These are phyloP conservation scores for Tilletia horrida DNA, from an alignment of 1,284 basidiomycete species.

Conservation along the genomic window DNA sequence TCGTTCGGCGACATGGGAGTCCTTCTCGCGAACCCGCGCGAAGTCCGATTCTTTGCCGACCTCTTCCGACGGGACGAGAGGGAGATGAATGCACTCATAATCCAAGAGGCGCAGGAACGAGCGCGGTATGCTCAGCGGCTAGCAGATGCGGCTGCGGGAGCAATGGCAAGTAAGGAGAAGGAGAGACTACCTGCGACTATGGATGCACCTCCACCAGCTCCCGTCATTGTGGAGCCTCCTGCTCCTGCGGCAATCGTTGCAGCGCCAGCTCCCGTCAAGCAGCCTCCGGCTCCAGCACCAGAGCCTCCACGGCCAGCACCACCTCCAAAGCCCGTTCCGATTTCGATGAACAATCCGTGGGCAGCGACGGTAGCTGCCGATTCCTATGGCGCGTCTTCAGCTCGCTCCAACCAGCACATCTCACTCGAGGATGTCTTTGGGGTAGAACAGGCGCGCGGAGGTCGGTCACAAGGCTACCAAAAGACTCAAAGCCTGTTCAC, in stretches of 20 bases:
- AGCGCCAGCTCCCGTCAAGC: no score
- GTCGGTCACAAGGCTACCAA: no score
- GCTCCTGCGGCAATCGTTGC: no score
- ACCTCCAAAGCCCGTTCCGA: no score
- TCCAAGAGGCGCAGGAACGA: slow-evolving; percentile 20
- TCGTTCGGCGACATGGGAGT: slow-evolving; percentile 47
- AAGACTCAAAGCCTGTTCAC: no score
- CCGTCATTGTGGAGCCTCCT: no score
- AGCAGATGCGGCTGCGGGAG: slow-evolving; percentile 12
- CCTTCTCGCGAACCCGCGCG: slow-evolving; percentile 34
- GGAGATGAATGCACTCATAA: slow-evolving; percentile 22
- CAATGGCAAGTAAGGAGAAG: not conserved
- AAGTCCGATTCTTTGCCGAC: slow-evolving; percentile 24
- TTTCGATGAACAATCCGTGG: not conserved
- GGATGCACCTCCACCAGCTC: no score
- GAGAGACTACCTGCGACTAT: no score
- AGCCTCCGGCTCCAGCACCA: no score
- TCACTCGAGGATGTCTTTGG: slow-evolving; percentile 11
- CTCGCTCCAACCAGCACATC: not conserved
- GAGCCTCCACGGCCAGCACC: no score
- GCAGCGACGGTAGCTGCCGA: not conserved
- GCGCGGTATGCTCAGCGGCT: slow-evolving; percentile 14
- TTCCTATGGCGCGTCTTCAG: not conserved
- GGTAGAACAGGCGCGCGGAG: not conserved
- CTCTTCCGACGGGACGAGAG: slow-evolving; percentile 23